phyloP scores from a whole-genome alignment of 495 filamentous ascomycete genomes.

The Pseudevernia furfuracea region DNA sequence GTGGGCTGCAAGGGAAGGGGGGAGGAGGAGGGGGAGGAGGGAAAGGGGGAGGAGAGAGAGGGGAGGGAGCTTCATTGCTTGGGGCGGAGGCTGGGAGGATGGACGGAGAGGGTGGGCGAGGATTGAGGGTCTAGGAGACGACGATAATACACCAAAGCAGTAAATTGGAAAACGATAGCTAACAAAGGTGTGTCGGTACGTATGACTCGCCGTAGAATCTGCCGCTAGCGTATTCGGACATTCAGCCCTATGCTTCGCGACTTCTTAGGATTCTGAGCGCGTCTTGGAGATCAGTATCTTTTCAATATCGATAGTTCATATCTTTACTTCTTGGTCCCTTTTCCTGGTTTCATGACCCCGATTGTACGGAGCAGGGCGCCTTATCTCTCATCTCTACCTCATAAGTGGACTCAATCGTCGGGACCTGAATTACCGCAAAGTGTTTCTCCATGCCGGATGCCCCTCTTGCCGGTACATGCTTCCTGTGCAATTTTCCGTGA shows the following conservation, averaged over 20 bases:
- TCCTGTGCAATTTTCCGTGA: neutral
- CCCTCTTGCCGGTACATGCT: neutral
- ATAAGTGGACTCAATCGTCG: neutral
- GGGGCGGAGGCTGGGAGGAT: neutral
- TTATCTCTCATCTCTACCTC: too few relatives aligned
- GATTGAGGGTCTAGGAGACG: too few relatives aligned
- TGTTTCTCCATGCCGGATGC: neutral
- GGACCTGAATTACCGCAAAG: neutral
- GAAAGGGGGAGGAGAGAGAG: conserved; percentile 37
- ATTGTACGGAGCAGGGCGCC: neutral
- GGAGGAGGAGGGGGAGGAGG: conserved; percentile 39
- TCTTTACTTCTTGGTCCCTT: neutral
- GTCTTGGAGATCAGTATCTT: conserved; percentile 7
- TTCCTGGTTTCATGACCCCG: neutral
- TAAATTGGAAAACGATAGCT: too few relatives aligned
- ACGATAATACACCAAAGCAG: too few relatives aligned
- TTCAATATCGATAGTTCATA: neutral
- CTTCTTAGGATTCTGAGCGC: conserved; percentile 2
- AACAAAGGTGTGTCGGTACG: neutral
- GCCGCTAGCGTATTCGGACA: neutral
- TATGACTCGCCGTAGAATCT: neutral
- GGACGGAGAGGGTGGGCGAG: neutral
- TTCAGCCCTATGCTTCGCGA: conserved; percentile 14
- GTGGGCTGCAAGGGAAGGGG: conserved; percentile 59
- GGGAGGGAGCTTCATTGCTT: conserved; percentile 24